Conservation (phyloP, 2,329 filamentous ascomycete genomes). For the Neurospora sp. region DNA sequence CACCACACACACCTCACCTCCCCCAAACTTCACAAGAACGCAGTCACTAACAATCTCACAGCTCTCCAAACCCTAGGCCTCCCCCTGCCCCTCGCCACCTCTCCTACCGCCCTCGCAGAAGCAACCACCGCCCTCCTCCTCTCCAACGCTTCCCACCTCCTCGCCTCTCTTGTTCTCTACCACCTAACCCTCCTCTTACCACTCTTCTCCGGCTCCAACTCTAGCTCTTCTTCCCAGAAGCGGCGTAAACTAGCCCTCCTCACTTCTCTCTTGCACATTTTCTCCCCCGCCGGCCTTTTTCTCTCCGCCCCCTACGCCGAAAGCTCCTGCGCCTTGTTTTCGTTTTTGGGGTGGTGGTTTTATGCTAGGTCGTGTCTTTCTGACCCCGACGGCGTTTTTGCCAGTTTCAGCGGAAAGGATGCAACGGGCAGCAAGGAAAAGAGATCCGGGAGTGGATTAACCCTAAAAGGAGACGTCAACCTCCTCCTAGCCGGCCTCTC, state of each 20-base stretch:
- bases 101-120: constrained; percentile 7
- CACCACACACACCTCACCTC: not conserved
- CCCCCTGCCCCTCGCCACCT: not conserved
- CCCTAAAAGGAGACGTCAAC: constrained; percentile 31
- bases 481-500: constrained; percentile 53
- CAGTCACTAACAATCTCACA: not conserved
- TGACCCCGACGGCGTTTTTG: constrained; percentile 5
- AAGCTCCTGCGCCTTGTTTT: constrained; percentile 66
- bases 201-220: not conserved
- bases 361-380: constrained; percentile 46
- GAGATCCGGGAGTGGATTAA: not conserved
- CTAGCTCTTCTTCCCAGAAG: no score
- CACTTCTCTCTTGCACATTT: constrained; percentile 63
- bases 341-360: constrained; percentile 61
- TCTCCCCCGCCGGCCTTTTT: constrained; percentile 85
- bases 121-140: constrained; percentile 52
- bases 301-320: constrained; percentile 82
- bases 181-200: constrained; percentile 47
- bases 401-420: no score
- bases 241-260: constrained; percentile 47
- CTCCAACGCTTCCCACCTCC: constrained; percentile 65
- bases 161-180: constrained; percentile 66
- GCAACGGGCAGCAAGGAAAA: no score
- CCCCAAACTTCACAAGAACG: not conserved
- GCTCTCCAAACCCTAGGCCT: constrained; percentile 1